phyloP scores from a whole-genome alignment of 1,284 basidiomycete species.

The Marasmius oreades region DNA sequence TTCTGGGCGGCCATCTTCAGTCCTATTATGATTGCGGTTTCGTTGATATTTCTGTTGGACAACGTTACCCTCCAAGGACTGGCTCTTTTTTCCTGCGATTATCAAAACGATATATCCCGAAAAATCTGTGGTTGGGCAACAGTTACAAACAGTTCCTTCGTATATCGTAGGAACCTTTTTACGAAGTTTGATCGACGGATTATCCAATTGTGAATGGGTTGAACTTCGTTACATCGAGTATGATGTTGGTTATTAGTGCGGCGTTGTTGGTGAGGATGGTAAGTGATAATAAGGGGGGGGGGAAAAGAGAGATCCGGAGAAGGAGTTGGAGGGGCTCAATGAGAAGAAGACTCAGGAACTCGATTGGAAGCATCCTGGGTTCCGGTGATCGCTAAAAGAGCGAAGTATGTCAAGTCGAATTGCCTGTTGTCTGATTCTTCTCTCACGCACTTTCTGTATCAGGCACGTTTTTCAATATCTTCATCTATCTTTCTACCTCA shows the following conservation, averaged over 20 bases:
- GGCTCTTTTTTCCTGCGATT: neutral
- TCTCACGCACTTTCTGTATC: no score
- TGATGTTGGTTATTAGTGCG: neutral
- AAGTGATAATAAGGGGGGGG: neutral
- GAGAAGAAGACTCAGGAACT: neutral
- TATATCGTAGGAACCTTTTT: neutral
- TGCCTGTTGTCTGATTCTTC: no score
- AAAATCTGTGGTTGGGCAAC: neutral
- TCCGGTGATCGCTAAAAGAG: no score
- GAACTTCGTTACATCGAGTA: neutral
- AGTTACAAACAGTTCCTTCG: neutral
- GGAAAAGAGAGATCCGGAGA: neutral
- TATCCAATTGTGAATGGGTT: neutral
- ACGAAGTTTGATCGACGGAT: neutral
- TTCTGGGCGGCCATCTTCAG: neutral
- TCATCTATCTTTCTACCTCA: no score
- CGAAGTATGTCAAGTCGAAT: no score
- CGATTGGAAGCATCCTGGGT: neutral
- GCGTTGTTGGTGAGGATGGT: neutral
- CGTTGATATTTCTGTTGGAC: neutral
- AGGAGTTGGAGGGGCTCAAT: neutral
- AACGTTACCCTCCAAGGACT: neutral
- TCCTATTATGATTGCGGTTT: neutral
- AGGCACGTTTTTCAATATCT: no score
- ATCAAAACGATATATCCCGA: neutral